These are phyloP conservation scores for Psophocarpus tetragonolobus DNA, from an alignment of 306 rosid species.

Conservation along the genomic window DNA sequence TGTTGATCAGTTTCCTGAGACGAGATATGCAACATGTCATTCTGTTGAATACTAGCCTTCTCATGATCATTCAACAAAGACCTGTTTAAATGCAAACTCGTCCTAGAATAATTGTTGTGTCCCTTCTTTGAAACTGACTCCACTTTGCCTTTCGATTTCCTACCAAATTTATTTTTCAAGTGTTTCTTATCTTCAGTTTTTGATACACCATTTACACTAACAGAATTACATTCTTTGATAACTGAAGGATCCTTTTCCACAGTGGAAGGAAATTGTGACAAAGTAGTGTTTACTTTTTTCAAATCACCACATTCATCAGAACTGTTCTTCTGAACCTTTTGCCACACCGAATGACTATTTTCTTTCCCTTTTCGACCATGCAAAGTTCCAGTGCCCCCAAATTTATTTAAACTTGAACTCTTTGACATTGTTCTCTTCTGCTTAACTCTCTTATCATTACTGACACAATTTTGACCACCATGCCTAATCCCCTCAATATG, in stretches of 20 bases:
- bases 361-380: slow-evolving; percentile 64
- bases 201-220: slow-evolving; percentile 34
- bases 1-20: slow-evolving; percentile 42
- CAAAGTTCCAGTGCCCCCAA: slow-evolving; percentile 42
- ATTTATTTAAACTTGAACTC: slow-evolving; percentile 51
- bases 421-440: slow-evolving; percentile 47
- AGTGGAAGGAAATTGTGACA: slow-evolving; percentile 38
- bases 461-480: slow-evolving; percentile 39
- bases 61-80: slow-evolving; percentile 42
- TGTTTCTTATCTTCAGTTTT: slow-evolving; percentile 50
- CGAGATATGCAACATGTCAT: slow-evolving; percentile 37
- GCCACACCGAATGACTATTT: slow-evolving; percentile 75
- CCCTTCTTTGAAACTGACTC: slow-evolving; percentile 49
- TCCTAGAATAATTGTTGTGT: slow-evolving; percentile 44
- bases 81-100: slow-evolving; percentile 44
- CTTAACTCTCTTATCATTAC: slow-evolving; percentile 54
- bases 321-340: slow-evolving; percentile 71
- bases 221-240: slow-evolving; percentile 38
- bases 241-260: slow-evolving; percentile 46
- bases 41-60: slow-evolving; percentile 40
- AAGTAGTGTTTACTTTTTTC: slow-evolving; percentile 49
- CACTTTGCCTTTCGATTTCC: slow-evolving; percentile 55
- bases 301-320: slow-evolving; percentile 46
- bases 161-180: slow-evolving; percentile 42
- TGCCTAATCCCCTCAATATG: slow-evolving; percentile 42